A percentile compares a stretch with the other conserved stretches of the same genome.
Evolutionary conservation across 768 basidiomycete species (phyloP).

Genomic region (Mycena crocata): DNA sequence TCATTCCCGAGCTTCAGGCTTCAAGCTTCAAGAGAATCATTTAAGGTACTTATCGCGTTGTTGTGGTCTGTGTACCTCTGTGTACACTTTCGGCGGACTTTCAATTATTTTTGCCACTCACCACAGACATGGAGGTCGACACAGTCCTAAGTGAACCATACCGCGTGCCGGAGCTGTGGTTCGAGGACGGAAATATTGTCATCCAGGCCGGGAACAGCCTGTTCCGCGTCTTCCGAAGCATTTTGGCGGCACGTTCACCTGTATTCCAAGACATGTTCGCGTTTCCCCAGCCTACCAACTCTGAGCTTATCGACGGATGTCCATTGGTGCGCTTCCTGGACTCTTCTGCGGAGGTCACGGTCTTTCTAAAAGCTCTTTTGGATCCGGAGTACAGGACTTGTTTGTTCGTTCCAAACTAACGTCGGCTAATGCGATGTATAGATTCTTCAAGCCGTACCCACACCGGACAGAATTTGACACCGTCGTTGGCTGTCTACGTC

Average conservation of each 20-base stretch:
- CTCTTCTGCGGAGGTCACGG: neutral
- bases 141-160: neutral
- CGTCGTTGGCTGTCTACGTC: conserved; percentile 13
- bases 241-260: neutral
- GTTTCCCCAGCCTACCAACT: conserved; percentile 20
- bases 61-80: conserved; percentile 1
- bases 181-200: neutral
- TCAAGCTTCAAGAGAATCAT: too few relatives aligned
- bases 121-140: neutral
- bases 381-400: neutral
- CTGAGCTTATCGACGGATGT: conserved; percentile 20
- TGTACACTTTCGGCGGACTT: neutral
- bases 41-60: too few relatives aligned
- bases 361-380: conserved; percentile 12
- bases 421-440: neutral
- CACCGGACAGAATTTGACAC: neutral
- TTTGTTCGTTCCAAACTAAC: too few relatives aligned
- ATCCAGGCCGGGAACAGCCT: neutral
- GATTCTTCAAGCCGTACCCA: conserved; percentile 17
- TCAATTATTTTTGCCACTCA: neutral
- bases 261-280: neutral
- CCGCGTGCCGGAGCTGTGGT: neutral
- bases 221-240: neutral
- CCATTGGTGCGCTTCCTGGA: conserved; percentile 2
- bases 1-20: too few relatives aligned